Base-by-base conservation (phyloP, 2,329 filamentous ascomycete species). In the Arthrobotrys entomopaga region DNA sequence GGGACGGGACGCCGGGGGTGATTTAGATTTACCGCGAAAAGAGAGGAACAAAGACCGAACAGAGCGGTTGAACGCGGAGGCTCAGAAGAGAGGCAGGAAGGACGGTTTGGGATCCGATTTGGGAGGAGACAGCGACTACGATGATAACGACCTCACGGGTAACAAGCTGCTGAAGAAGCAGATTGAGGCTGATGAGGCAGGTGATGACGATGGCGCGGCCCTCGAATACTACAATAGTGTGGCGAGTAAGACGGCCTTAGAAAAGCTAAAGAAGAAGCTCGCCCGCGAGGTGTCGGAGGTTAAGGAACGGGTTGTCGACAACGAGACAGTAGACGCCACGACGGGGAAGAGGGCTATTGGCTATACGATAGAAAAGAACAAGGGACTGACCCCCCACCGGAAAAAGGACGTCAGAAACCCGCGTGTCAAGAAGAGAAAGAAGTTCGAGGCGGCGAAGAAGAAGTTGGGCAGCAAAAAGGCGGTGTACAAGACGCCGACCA, bases 401-500 rank as follows among this genome's bases (percentile, higher is more conserved):
- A 96, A 91, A 86, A 98, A 99, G 88, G 93, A 96, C 79, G 90
- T 93, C 70, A 86, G 94, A 76, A 99, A 99, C 83, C 93, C 95
- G 40, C 86, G 95, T 81, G 94, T 98, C 77, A 99, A 98, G 90
- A 98, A 97, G 90, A 89, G 92, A 83, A 92, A 92, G 88, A 93
- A 92, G 88, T 99, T 88, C 82, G 93, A 96, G 81, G 90, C 93
- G 82, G 97, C 96, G 87, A 91, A 94, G 87, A 98, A 97, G 91
- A 97, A 98, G 86, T 83, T 98, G 80, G 88, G 88, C 79, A 94
- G 90, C 80, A 91, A 93, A 84, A 92, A 91, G 84, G 87, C 91
- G 7, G 85, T 92, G 13, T 98, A 93, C 84, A 92, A 93, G 82
- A 92, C 70, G 43, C 63, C 70, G 10, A 67, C 70, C 11, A 42